Evolutionary conservation across 441 rosid genomes (phyloP), one percentile per base, ranked within the genome.

Genomic region (Euphorbia celastroides): DNA sequence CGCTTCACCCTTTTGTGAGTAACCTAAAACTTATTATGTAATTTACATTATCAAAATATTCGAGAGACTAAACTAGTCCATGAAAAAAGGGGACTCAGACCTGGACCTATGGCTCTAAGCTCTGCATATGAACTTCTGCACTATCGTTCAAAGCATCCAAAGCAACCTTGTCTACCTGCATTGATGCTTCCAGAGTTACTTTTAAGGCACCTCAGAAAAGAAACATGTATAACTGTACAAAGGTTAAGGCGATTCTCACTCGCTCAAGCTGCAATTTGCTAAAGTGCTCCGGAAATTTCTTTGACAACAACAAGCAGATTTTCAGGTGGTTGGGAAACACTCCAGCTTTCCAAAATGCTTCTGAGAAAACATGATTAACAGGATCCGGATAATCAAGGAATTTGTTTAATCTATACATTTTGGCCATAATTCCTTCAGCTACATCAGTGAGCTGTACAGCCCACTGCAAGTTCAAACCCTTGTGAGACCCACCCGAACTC

Each of bases 81-180:
- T 11, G 31, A 28, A 32, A 7, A 32, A 16, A 8, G 20, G 25
- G 42, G n/a, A 32, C 34, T n/a, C 66, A 44, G 64, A 94, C 98
- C 95, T 92, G 98, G 74, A 95, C 72, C 99, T 97, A 95, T 71
- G 97, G 98, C 76, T 95, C 98, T 86, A 95, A 85, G 76, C 87
- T 85, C 83, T 87, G 97, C 75, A 95, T 79, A 81, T 95, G 92
- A 80, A 89, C 81, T 77, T 89, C 99, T 55, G 95, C 97, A 63
- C 82, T 79, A 69, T 87, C 96, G 58, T 80, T 88, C 86, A 95
- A 70, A 75, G 94, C 86, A 83, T 95, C 99, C 80, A 92, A 78
- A 50, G 97, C 83, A 79, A 81, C 73, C 78, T 90, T 95, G 75
- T 95, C 99, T 71, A 92, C 90, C 99, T 92, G 84, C 60, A 81